Base-by-base conservation (phyloP, 257 asterid species). In the Striga asiatica region DNA sequence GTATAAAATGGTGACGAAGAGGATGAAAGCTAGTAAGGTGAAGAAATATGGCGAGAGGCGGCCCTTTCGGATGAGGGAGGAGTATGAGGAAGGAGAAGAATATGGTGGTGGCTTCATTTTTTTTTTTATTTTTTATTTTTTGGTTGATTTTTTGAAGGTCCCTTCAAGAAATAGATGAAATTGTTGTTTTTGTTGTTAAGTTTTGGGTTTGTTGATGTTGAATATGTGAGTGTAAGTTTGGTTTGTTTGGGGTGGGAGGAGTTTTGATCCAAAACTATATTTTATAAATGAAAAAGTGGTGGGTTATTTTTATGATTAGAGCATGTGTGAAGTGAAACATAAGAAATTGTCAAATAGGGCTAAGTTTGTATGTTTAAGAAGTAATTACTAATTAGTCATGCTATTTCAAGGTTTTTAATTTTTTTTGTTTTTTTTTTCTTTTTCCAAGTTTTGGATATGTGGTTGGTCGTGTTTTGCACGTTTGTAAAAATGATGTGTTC, bases 1-100 rank as follows among this genome's bases (percentile, higher is more conserved):
- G 74, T 75, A 72, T 50, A 83, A 60, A 49, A 76, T 67, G 19
- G 78, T 75, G 66, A 78, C 72, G 57, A 81, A 72, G 27, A 81
- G 51, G 59, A 74, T 79, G 73, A 83, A 78, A 41, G 74, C 77
- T 25, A 81, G 14, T n/a, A 76, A 39, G 23, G 69, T 37, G 58
- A 81, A 25, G 39, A 83, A 45, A 25, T 56, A 76, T 1, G 80
- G 81, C 23, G 81, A 76, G 56, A 81, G 71, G 21, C 80, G 73
- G 20, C 71, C 65, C 60, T 74, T 80, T 24, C 79, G 74, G 58
- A 50, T 71, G 51, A 27, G 55, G 32, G 52, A 28, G 66, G 61
- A 23, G 61, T 74, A 55, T 9, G 78, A 54, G 8, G 78, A 58
- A 38, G 78, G 27, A 28, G 85, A 63, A 3, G 75, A 27, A 17